Evolutionary conservation across 23 red algal genomes (phyloP).

Genomic region (Gracilaria caudata): DNA sequence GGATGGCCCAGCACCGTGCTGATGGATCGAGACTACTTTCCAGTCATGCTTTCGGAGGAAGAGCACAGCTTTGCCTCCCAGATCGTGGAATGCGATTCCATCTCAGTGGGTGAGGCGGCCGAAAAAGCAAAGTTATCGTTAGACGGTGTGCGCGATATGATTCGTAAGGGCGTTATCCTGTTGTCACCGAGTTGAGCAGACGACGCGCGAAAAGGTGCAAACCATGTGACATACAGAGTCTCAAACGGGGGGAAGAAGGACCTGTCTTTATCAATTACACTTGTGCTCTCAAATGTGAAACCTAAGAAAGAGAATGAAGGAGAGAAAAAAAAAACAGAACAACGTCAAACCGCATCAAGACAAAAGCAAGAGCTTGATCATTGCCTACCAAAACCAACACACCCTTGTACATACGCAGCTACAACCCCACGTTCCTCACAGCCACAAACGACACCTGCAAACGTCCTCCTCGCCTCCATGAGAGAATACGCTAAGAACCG

Average conservation of each 20-base stretch:
- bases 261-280: slow-evolving; percentile 25
- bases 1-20: slow-evolving; percentile 80
- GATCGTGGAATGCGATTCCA: slow-evolving; percentile 19
- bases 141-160: slow-evolving; percentile 61
- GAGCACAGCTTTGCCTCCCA: slow-evolving; percentile 71
- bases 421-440: not conserved
- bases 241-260: slow-evolving; percentile 2
- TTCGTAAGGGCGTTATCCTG: slow-evolving; percentile 52
- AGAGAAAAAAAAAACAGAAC: slow-evolving; percentile 14
- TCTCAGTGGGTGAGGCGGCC: slow-evolving; percentile 37
- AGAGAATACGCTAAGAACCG: not conserved
- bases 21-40: slow-evolving; percentile 95
- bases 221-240: slow-evolving; percentile 38
- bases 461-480: not conserved
- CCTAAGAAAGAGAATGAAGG: not conserved
- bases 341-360: slow-evolving; percentile 3
- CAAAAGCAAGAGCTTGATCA: slow-evolving; percentile 6
- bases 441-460: not conserved
- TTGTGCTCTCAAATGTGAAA: slow-evolving; percentile 23
- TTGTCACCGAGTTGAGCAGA: slow-evolving; percentile 42
- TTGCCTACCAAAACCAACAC: slow-evolving; percentile 15
- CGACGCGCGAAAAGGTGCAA: slow-evolving; percentile 15
- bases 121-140: slow-evolving; percentile 24
- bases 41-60: slow-evolving; percentile 68
- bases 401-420: not conserved